Evolutionary conservation across 139 green algal genomes (phyloP).

Genomic region (Desmodesmus armatus): DNA sequence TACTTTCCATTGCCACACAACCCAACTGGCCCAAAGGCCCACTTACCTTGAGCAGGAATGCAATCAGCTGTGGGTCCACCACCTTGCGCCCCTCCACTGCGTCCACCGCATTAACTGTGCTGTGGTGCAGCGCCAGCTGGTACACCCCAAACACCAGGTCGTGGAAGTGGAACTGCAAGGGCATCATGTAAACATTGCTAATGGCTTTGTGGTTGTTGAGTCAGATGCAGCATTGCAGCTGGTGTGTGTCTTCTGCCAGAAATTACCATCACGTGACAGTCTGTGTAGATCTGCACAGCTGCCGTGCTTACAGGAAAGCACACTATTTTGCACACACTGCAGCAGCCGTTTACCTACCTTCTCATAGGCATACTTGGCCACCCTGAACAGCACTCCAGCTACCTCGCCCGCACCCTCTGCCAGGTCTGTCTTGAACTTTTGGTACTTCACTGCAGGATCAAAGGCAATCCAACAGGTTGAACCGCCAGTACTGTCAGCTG

Average conservation of each 20-base stretch:
- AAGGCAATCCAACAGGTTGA: neutral
- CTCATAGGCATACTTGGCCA: slow-evolving; percentile 29
- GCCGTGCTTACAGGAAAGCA: too few species aligned
- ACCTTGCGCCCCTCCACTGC: slow-evolving; percentile 10
- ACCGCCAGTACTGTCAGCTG: neutral
- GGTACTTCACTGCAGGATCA: slow-evolving; percentile 24
- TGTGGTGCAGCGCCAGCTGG: slow-evolving; percentile 29
- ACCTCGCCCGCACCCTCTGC: slow-evolving; percentile 33
- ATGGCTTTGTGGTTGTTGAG: too few species aligned
- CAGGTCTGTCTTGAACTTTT: slow-evolving; percentile 17
- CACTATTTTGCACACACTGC: neutral
- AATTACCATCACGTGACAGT: too few species aligned
- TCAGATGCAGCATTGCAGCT: too few species aligned
- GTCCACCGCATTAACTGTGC: slow-evolving; percentile 26
- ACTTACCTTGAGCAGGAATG: slow-evolving; percentile 11
- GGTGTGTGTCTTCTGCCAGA: too few species aligned
- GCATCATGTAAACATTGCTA: neutral
- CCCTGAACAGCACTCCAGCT: slow-evolving; percentile 30
- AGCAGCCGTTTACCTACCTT: neutral
- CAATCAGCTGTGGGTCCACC: neutral
- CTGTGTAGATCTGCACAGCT: too few species aligned
- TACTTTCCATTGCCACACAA: too few species aligned
- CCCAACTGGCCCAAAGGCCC: neutral
- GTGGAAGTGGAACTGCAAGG: neutral
- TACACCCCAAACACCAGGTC: slow-evolving; percentile 49